Conservation (phyloP, 495 filamentous ascomycete species). For the Physcia stellaris region DNA sequence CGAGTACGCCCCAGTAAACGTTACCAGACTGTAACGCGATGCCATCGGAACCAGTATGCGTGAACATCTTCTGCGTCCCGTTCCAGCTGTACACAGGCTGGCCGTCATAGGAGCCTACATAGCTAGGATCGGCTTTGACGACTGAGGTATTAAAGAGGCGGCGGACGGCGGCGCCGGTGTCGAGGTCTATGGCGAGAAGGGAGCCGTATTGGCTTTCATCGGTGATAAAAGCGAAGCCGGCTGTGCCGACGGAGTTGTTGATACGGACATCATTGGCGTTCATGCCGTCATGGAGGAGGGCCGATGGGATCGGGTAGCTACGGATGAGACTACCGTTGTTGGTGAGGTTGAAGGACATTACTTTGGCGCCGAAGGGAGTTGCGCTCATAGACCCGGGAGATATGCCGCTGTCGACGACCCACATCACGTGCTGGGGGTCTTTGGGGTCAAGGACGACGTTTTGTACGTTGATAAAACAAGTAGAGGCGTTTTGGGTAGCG, state of each 20-base stretch:
- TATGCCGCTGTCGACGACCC: background rate
- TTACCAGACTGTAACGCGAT: background rate
- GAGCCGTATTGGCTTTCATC: constrained; percentile 1
- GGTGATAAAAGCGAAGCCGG: constrained; percentile 1
- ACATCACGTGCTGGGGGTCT: background rate
- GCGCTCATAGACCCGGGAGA: background rate
- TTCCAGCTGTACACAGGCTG: background rate
- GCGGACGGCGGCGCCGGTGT: background rate
- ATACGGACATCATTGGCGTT: constrained; percentile 2
- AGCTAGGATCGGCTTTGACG: background rate
- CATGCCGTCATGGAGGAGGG: constrained; percentile 1
- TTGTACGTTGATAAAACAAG: background rate
- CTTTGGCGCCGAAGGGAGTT: background rate
- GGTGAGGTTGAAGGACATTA: constrained; percentile 1
- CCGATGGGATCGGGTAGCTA: background rate
- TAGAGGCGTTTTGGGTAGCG: background rate
- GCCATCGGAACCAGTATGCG: background rate
- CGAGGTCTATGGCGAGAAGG: background rate
- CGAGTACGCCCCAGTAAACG: background rate
- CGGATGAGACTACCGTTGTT: constrained; percentile 1
- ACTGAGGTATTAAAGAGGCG: constrained; percentile 2
- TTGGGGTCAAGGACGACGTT: background rate
- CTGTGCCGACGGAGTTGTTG: constrained; percentile 1
- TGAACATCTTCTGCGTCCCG: background rate
- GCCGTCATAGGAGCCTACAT: background rate